Evolutionary conservation across 2,329 filamentous ascomycete genomes (phyloP).

Genomic region (Colletotrichum costaricense): DNA sequence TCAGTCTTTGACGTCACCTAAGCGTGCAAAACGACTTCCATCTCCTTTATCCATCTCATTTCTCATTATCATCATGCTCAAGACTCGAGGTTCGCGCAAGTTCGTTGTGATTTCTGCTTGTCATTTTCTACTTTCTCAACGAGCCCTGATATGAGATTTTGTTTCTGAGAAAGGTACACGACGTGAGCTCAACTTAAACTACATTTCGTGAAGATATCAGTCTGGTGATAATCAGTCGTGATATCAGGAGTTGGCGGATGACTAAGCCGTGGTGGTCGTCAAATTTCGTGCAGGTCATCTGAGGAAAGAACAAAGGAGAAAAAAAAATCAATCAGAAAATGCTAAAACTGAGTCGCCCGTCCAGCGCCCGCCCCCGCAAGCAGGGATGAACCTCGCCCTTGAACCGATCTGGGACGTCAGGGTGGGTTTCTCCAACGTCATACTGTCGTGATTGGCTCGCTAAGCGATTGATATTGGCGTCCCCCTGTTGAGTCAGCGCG

Average conservation of each 20-base stretch:
- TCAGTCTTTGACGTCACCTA: no score
- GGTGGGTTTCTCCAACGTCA: conserved; percentile 47
- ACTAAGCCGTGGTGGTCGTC: conserved; percentile 18
- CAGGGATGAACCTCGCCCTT: conserved; percentile 32
- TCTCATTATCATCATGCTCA: no score
- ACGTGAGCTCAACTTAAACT: not conserved
- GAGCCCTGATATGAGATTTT: no score
- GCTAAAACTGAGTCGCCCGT: conserved; percentile 7
- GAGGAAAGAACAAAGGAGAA: not conserved
- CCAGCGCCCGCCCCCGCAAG: conserved; percentile 29
- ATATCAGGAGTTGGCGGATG: not conserved
- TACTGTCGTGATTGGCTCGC: conserved; percentile 47
- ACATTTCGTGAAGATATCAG: not conserved
- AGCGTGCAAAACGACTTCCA: no score
- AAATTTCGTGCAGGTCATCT: not conserved
- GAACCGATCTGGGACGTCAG: conserved; percentile 36
- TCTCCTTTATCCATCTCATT: no score
- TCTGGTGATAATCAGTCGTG: not conserved
- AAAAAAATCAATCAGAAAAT: not conserved
- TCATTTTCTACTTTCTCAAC: no score
- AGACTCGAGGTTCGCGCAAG: no score
- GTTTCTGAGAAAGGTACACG: no score
- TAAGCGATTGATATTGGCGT: conserved; percentile 39
- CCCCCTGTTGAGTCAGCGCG: conserved; percentile 46
- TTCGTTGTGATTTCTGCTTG: no score